phyloP scores from a whole-genome alignment of 192 early-diverging fungal genomes.

The Gryganskiella cystojenkinii region DNA sequence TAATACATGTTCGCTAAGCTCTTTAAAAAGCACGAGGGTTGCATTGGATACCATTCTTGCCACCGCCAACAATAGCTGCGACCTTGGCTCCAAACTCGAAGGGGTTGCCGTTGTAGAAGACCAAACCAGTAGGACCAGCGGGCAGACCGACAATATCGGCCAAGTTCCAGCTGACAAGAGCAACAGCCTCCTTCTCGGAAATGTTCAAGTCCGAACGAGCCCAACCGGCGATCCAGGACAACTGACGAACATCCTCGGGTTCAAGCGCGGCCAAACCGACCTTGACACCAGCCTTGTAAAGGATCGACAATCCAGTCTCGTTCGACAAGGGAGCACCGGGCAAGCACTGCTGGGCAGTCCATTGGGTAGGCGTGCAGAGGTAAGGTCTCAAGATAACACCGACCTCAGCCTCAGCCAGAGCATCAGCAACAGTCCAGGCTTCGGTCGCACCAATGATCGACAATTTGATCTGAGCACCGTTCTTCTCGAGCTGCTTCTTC shows the following conservation, averaged over 20 bases:
- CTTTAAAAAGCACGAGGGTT: constrained; percentile 49
- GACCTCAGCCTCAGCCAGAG: constrained; percentile 64
- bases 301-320: constrained; percentile 61
- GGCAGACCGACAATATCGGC: constrained; percentile 72
- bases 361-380: constrained; percentile 71
- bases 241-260: constrained; percentile 66
- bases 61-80: constrained; percentile 69
- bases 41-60: constrained; percentile 48
- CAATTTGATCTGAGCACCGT: constrained; percentile 54
- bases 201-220: constrained; percentile 58
- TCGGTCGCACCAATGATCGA: constrained; percentile 75
- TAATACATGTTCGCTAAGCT: too few relatives aligned
- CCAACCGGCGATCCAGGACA: constrained; percentile 87
- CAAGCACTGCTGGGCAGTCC: constrained; percentile 69
- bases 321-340: constrained; percentile 63
- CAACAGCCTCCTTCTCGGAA: constrained; percentile 72
- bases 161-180: constrained; percentile 76
- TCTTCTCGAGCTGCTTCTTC: constrained; percentile 57
- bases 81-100: constrained; percentile 70
- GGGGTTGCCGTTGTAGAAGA: constrained; percentile 71
- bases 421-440: constrained; percentile 68
- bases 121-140: constrained; percentile 58
- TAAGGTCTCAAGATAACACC: constrained; percentile 73
- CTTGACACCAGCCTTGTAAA: constrained; percentile 69
- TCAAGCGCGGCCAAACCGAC: constrained; percentile 63